These are phyloP conservation scores for Stevia rebaudiana DNA, from an alignment of 140 eudicot species.

Conservation along the genomic window DNA sequence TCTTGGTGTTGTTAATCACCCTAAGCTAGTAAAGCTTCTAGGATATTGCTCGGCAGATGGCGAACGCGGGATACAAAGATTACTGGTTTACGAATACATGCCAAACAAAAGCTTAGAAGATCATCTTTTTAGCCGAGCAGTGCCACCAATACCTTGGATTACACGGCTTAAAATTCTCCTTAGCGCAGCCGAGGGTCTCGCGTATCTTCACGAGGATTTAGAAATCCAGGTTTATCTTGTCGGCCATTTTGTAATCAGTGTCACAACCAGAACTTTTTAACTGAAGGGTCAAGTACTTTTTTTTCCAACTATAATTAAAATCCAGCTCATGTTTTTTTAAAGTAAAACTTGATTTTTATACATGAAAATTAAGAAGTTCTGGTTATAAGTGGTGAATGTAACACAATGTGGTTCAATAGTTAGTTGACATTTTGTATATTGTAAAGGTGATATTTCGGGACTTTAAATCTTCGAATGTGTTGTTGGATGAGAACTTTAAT, in stretches of 20 bases:
- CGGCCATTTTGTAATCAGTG: too few species aligned
- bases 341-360: too few species aligned
- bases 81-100: constrained; percentile 90
- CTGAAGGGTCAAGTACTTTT: too few species aligned
- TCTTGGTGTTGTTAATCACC: constrained; percentile 87
- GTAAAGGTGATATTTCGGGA: constrained; percentile 82
- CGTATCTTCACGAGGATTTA: constrained; percentile 72
- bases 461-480: constrained; percentile 83
- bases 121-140: constrained; percentile 55
- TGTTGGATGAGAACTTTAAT: constrained; percentile 62
- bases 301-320: too few species aligned
- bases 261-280: too few species aligned
- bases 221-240: constrained; percentile 76
- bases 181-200: constrained; percentile 77
- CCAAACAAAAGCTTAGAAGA: constrained; percentile 70
- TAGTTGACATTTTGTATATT: neutral
- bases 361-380: too few species aligned
- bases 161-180: constrained; percentile 59
- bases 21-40: constrained; percentile 88
- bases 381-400: too few species aligned
- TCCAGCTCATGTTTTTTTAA: too few species aligned
- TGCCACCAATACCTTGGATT: constrained; percentile 56
- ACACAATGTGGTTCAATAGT: neutral
- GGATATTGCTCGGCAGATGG: constrained; percentile 84
- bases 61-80: constrained; percentile 72